Evolutionary conservation across 495 filamentous ascomycete species (phyloP).

Genomic region (Podospora anserina): DNA sequence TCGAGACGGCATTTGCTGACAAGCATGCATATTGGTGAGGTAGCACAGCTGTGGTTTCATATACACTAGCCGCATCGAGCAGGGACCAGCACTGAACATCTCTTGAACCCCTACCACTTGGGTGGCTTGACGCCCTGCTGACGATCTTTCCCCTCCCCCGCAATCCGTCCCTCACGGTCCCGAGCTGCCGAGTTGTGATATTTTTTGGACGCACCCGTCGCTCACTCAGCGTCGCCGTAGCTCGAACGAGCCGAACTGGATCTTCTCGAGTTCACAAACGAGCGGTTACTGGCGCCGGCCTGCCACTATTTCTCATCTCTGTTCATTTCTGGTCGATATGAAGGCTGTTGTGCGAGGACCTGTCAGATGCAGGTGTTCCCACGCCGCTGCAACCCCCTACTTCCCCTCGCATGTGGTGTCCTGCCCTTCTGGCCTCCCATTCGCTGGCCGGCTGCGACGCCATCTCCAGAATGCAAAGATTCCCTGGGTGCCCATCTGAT

Average conservation of each 20-base stretch:
- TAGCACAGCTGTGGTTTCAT: neutral
- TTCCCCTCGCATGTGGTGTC: neutral
- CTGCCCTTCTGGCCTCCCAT: conserved; percentile 2
- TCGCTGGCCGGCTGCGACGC: neutral
- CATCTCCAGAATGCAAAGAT: neutral
- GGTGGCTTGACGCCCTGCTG: neutral
- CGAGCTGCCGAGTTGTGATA: neutral
- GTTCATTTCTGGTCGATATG: neutral
- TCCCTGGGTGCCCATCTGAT: neutral
- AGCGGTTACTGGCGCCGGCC: neutral
- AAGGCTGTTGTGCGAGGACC: neutral
- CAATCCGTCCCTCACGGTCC: neutral
- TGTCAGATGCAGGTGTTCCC: conserved; percentile 5
- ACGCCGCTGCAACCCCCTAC: neutral
- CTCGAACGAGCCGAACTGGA: neutral
- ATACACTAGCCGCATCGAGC: neutral
- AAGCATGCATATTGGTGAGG: neutral
- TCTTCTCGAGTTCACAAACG: neutral
- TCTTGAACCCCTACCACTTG: neutral
- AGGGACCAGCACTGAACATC: neutral
- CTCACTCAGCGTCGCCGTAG: neutral
- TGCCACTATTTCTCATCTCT: neutral
- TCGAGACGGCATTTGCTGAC: no score
- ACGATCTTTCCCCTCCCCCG: neutral
- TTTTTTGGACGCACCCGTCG: neutral